A percentile compares a stretch with the other conserved stretches of the same genome.
Evolutionary conservation across 2,329 filamentous ascomycete species (phyloP).

Genomic region (Apiospora malaysiana): DNA sequence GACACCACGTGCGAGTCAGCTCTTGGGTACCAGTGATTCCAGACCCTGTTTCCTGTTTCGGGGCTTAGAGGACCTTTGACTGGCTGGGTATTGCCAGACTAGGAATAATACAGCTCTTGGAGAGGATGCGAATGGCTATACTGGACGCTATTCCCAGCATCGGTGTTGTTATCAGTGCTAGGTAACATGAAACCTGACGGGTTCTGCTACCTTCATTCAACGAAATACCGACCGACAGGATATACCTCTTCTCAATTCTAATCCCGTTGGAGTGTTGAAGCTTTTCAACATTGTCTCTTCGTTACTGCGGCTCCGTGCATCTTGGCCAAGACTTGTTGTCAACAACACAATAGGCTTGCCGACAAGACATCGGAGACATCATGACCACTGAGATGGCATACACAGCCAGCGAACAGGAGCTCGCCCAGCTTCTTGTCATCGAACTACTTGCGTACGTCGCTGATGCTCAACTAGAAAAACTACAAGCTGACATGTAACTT

Average conservation of each 20-base stretch:
- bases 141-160: background rate
- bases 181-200: too few relatives aligned
- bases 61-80: background rate
- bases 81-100: background rate
- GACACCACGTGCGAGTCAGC: constrained; percentile 9
- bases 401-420: constrained; percentile 24
- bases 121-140: background rate
- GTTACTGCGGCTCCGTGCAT: background rate
- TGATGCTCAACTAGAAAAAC: too few relatives aligned
- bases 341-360: background rate
- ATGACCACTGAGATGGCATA: constrained; percentile 19
- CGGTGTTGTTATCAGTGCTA: too few relatives aligned
- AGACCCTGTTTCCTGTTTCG: constrained; percentile 3
- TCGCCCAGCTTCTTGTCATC: constrained; percentile 29
- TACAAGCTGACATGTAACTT: background rate
- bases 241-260: background rate
- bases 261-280: background rate
- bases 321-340: background rate
- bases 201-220: too few relatives aligned
- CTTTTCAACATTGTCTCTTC: too few relatives aligned
- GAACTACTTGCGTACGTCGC: constrained; percentile 38
- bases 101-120: background rate
- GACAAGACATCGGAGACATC: background rate
- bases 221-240: too few relatives aligned
- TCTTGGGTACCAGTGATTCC: background rate